Evolutionary conservation across 2,329 filamentous ascomycete species (phyloP).

Genomic region (Fusarium piperis): DNA sequence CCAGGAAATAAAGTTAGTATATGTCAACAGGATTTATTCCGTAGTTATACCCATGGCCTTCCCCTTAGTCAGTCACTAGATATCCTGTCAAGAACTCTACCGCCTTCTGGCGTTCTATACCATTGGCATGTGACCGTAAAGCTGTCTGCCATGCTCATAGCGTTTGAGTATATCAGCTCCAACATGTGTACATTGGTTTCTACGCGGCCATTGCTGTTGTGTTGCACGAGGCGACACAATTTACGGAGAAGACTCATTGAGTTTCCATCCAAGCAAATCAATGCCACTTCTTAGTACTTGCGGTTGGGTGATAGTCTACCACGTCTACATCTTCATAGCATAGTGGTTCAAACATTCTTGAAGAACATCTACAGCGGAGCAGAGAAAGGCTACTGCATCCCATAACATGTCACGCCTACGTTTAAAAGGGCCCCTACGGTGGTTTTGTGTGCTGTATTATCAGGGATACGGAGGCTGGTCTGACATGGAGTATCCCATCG

Average conservation of each 20-base stretch:
- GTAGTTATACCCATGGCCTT: too few relatives aligned
- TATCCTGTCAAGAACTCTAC: too few relatives aligned
- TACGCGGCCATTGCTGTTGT: background rate
- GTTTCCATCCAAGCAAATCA: background rate
- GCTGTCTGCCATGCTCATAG: too few relatives aligned
- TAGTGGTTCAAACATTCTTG: too few relatives aligned
- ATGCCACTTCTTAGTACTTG: background rate
- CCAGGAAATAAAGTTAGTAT: too few relatives aligned
- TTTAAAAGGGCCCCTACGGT: slow-evolving; percentile 37
- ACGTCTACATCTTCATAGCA: background rate
- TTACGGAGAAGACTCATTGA: background rate
- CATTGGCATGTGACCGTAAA: too few relatives aligned
- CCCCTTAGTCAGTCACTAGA: too few relatives aligned
- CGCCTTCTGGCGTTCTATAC: too few relatives aligned
- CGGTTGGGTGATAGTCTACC: background rate
- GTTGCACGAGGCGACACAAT: background rate
- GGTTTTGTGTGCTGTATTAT: slow-evolving; percentile 35
- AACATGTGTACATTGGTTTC: background rate
- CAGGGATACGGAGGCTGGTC: slow-evolving; percentile 28
- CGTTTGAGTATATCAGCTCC: too few relatives aligned
- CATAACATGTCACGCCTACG: slow-evolving; percentile 31
- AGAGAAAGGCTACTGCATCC: background rate
- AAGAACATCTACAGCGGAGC: background rate
- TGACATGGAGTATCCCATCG: slow-evolving; percentile 29
- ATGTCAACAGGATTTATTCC: too few relatives aligned